Evolutionary conservation across 345 rosid genomes (phyloP).

Genomic region (Rhizophora mangle): DNA sequence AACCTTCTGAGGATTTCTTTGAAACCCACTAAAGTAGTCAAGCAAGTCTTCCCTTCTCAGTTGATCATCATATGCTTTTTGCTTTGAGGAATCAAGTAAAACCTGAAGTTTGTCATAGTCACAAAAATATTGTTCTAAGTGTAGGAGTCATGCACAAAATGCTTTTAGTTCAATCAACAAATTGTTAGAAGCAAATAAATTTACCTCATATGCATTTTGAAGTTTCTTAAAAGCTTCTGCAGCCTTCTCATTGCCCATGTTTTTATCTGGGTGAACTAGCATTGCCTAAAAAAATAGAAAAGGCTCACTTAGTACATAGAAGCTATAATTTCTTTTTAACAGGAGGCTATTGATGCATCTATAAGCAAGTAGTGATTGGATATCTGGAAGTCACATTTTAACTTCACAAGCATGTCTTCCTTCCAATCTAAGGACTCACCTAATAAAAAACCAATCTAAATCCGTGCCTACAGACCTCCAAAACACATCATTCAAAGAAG

Average conservation of each 20-base stretch:
- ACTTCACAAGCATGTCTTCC: not conserved
- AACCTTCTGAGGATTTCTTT: conserved; percentile 77
- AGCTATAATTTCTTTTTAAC: not conserved
- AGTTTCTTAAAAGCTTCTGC: conserved; percentile 98
- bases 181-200: conserved; percentile 12
- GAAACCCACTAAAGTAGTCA: conserved; percentile 73
- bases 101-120: conserved; percentile 37
- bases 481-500: not conserved
- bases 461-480: not conserved
- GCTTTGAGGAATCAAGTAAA: conserved; percentile 76
- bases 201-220: conserved; percentile 97
- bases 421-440: not conserved
- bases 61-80: conserved; percentile 88
- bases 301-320: conserved; percentile 8
- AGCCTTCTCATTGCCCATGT: conserved; percentile 97
- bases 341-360: not conserved
- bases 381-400: not conserved
- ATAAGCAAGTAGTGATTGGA: not conserved
- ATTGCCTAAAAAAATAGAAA: conserved; percentile 61
- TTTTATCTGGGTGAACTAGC: conserved; percentile 98
- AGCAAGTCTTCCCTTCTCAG: conserved; percentile 84
- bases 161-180: conserved; percentile 9
- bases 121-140: not conserved
- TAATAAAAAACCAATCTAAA: not conserved
- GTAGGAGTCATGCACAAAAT: not conserved